Conservation (phyloP, 495 filamentous ascomycete species). For the Echria macrotheca region DNA sequence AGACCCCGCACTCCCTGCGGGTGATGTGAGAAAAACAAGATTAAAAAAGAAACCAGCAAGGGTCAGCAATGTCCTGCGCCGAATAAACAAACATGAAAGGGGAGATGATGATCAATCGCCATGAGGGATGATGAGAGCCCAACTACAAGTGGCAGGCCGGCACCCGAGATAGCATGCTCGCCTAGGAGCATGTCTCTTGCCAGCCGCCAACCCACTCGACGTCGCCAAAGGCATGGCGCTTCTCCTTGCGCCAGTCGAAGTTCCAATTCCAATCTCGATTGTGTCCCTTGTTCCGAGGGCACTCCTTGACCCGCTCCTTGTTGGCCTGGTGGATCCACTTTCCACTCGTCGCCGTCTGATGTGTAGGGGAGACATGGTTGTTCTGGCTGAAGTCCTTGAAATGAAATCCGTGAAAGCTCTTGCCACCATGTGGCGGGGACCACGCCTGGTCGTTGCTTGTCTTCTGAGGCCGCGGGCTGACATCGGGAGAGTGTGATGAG, state of each 20-base stretch:
- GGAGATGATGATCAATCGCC: conserved; percentile 14
- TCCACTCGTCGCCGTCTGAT: conserved; percentile 12
- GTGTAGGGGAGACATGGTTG: conserved; percentile 13
- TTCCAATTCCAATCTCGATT: conserved; percentile 53
- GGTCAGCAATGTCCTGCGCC: conserved; percentile 24
- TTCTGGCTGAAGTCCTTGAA: conserved; percentile 18
- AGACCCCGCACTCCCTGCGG: conserved; percentile 5
- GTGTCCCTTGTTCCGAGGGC: conserved; percentile 43
- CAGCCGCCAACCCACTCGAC: conserved; percentile 88
- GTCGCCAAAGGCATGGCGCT: conserved; percentile 63
- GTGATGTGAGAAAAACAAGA: conserved; percentile 13
- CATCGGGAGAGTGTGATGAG: conserved; percentile 39
- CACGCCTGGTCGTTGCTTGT: conserved; percentile 24
- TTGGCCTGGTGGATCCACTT: conserved; percentile 28
- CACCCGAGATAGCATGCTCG: conserved; percentile 24
- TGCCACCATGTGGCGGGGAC: conserved; percentile 31
- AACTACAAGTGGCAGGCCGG: conserved; percentile 51
- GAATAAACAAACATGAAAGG: conserved; percentile 10
- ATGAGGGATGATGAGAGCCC: conserved; percentile 29
- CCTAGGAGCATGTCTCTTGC: conserved; percentile 51
- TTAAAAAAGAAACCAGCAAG: conserved; percentile 20
- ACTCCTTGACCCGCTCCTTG: conserved; percentile 44
- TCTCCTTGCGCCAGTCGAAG: conserved; percentile 60
- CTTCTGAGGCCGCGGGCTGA: conserved; percentile 35
- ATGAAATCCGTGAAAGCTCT: conserved; percentile 33